Percentiles rank a stretch among this genome's conserved stretches.
These are phyloP conservation scores for Closterium sp. DNA, from an alignment of 139 green algal genomes.

Conservation along the genomic window DNA sequence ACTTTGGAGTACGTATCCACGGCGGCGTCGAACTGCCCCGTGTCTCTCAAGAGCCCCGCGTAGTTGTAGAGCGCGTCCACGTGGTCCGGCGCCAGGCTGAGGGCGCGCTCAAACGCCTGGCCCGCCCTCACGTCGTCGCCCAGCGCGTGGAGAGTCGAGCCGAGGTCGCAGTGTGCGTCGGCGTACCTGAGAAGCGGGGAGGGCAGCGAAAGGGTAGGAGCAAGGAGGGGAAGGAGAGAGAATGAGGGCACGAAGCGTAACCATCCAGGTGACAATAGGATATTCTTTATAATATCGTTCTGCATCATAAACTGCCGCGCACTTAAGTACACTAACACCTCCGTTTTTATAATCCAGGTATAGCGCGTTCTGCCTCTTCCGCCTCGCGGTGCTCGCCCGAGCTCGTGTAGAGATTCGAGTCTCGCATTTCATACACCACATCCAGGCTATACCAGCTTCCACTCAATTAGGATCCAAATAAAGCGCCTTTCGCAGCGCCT, in stretches of 20 bases:
- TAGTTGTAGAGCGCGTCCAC: constrained; percentile 68
- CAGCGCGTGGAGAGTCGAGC: constrained; percentile 59
- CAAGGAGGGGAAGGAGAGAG: not conserved
- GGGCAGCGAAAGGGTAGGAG: not conserved
- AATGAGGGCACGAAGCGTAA: not conserved
- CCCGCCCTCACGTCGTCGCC: constrained; percentile 56
- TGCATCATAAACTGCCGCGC: too few relatives aligned
- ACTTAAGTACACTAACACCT: too few relatives aligned
- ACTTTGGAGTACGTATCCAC: constrained; percentile 60
- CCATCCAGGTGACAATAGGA: too few relatives aligned
- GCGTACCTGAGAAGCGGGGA: constrained; percentile 45
- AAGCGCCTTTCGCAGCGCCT: constrained; percentile 61
- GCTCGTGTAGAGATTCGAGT: too few relatives aligned
- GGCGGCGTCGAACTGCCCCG: constrained; percentile 55
- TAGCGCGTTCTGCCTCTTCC: too few relatives aligned
- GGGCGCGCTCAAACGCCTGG: constrained; percentile 53
- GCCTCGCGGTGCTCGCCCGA: too few relatives aligned
- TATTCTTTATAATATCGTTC: too few relatives aligned
- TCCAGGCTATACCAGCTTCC: not conserved
- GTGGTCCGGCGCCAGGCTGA: constrained; percentile 52
- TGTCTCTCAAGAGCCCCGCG: constrained; percentile 60
- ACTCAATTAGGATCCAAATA: constrained; percentile 54
- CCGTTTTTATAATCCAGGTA: too few relatives aligned
- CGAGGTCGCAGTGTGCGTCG: constrained; percentile 69
- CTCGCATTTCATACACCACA: not conserved